Evolutionary conservation across 2,329 filamentous ascomycete genomes (phyloP).

Genomic region (Conoideocrella luteorostrata): DNA sequence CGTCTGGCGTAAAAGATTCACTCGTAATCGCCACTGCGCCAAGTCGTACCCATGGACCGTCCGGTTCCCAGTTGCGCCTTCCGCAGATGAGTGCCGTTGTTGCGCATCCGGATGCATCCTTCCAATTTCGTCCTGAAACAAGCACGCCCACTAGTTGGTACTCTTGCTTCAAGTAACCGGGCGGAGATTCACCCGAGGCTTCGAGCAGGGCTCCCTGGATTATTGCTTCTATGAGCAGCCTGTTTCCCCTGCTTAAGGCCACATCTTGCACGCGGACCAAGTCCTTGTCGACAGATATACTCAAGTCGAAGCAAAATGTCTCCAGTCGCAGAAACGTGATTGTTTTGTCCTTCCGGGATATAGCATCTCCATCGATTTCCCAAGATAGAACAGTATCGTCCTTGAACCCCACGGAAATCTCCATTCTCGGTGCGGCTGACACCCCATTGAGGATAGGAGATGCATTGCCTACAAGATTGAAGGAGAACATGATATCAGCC

Average conservation of each 20-base stretch:
- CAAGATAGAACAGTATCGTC: constrained; percentile 27
- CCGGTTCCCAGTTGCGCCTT: constrained; percentile 19
- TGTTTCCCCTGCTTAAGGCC: constrained; percentile 16
- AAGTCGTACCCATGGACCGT: constrained; percentile 23
- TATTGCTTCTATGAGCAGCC: constrained; percentile 12
- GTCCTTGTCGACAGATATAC: constrained; percentile 14
- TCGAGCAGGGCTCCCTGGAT: constrained; percentile 13
- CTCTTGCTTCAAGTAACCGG: not conserved
- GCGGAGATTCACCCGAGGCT: not conserved
- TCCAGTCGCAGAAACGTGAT: constrained; percentile 27
- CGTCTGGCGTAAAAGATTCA: constrained; percentile 18
- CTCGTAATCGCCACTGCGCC: constrained; percentile 22
- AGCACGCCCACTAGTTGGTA: constrained; percentile 15
- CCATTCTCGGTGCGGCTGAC: constrained; percentile 24
- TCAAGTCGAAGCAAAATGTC: constrained; percentile 27
- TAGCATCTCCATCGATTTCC: constrained; percentile 29
- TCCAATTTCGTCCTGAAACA: constrained; percentile 25
- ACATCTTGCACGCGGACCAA: constrained; percentile 6
- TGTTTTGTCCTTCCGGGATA: constrained; percentile 18
- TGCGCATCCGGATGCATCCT: constrained; percentile 13
- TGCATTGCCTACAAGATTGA: constrained; percentile 24
- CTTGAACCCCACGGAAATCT: constrained; percentile 28
- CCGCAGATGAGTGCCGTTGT: constrained; percentile 25
- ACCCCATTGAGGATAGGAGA: constrained; percentile 21
- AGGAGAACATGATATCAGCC: constrained; percentile 17